Evolutionary conservation across 148 eudicot species (phyloP), one percentile per base, ranked within the genome.

Genomic region (Amaranthus hypochondriacus): DNA sequence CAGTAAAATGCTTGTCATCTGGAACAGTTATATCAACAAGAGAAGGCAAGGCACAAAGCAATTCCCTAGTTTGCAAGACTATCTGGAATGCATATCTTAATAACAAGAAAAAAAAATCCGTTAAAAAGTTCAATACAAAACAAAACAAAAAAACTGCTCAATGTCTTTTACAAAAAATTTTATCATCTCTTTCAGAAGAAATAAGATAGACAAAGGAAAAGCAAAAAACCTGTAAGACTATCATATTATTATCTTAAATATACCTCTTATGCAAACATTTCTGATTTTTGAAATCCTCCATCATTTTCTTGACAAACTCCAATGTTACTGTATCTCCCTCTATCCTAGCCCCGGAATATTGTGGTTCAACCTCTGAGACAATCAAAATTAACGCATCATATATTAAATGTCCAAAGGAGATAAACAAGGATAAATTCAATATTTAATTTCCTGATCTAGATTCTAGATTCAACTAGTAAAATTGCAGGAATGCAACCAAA

Each of bases 271-370:
- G 99, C 71, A 96, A 81, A 69, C 79, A 81, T 84, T 96, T 90
- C 81, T 90, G 90, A 21, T 85, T 90, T 81, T 90, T 90, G 82
- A 96, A 96, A 81, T 90, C 99, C 66, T 92, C 96, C 82, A 96
- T 77, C 99, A 96, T 90, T 74, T 86, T 85, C 91, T 89, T 96
- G 66, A 96, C 89, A 86, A 96, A 96, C 50, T 92, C 97, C 73
- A 96, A 66, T 28, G 96, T 96, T 61, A 96, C 88, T 28, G 72
- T 81, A 60, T 96, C 99, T 42, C 96, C 99, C 70, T 92, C 99
- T 79, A 96, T 89, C 79, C 85, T 92, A 74, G 97, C 99, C 72
- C 99, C 99, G 79, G 96, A 77, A 84, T 96, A 96, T 77, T 96
- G 89, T 13, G 96, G 92, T 77, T 96, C 97, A 75, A 96, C 99